Evolutionary conservation across 441 rosid species (phyloP), one percentile per base, ranked within the genome.

Genomic region (Pelargonium cotyledonis): DNA sequence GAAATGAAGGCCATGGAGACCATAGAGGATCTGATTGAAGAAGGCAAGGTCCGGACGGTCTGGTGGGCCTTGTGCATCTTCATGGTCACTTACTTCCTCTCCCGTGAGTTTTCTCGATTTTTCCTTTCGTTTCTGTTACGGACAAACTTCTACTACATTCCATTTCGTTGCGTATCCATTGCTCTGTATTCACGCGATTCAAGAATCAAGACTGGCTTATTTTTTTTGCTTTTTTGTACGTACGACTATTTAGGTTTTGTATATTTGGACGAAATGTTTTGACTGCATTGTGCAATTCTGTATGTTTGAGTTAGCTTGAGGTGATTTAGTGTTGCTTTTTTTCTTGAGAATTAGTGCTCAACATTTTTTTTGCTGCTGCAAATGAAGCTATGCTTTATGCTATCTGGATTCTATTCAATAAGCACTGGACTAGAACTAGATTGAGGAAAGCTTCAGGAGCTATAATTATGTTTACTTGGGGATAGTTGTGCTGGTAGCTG

Each of bases 11-110:
- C 89, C 70, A 86, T 88, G 90, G 91, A 88, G 84, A 89, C 85
- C 68, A 82, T 95, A 77, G 85, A 89, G 73, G 98, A 95, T 90
- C 97, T 95, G 80, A 83, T 95, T 71, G 97, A 95, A 73, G 99
- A 95, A 73, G 97, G 91, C 23, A 90, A 92, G 80, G 40, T 85
- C 61, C 87, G 98, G 8, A 83, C 89, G 72, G 84, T 90, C 43
- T 89, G 90, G 89, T 95, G 99, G 98, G 82, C 82, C 5, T 72
- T 95, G 15, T 88, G 88, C 70, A 75, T 92, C 80, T 95, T 90
- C 75, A 70, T 83, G 70, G 80, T 90, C 70, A 85, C 95, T 19
- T 95, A 95, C 84, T 80, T 88, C 80, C 76, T 95, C 66, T 84
- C 98, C 19, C 97, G 99, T 95, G 82, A 82, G 96, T 66, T 55